A percentile compares a stretch with the other conserved stretches of the same genome.
phyloP scores from a whole-genome alignment of 2,329 filamentous ascomycete species.

The Drechslerella coelobrocha region DNA sequence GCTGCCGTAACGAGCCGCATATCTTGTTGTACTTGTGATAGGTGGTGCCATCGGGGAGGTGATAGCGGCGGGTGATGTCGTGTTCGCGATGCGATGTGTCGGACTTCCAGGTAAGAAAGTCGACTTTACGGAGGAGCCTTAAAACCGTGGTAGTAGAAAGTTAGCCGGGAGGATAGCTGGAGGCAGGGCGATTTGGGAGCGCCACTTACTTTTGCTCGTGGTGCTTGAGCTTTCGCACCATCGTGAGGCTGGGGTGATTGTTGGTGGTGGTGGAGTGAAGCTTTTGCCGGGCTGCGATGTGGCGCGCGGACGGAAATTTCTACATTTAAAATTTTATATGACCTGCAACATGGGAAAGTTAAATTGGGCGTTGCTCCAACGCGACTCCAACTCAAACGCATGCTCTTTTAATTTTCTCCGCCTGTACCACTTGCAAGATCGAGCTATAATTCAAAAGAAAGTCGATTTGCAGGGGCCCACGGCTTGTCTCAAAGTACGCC shows the following conservation, averaged over 20 bases:
- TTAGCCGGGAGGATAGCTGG: slow-evolving; percentile 14
- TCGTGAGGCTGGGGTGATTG: slow-evolving; percentile 59
- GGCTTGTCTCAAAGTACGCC: slow-evolving; percentile 6
- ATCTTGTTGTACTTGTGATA: slow-evolving; percentile 74
- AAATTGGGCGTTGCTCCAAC: not conserved
- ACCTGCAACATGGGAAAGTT: not conserved
- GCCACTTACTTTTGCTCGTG: slow-evolving; percentile 79
- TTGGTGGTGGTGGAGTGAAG: slow-evolving; percentile 12
- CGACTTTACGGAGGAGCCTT: slow-evolving; percentile 82
- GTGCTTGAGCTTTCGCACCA: slow-evolving; percentile 96
- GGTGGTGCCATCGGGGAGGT: slow-evolving; percentile 86
- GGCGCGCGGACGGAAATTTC: slow-evolving; percentile 4
- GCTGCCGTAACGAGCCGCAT: slow-evolving; percentile 81
- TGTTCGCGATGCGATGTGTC: slow-evolving; percentile 87
- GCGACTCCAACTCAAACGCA: not conserved
- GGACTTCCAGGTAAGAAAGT: slow-evolving; percentile 92
- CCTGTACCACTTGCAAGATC: not conserved
- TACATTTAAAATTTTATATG: slow-evolving; percentile 1
- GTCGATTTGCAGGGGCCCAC: not conserved
- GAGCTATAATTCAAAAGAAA: not conserved
- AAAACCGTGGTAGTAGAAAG: slow-evolving; percentile 28
- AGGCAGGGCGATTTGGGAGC: slow-evolving; percentile 1
- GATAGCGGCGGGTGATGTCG: slow-evolving; percentile 80
- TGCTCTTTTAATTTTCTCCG: slow-evolving; percentile 17
- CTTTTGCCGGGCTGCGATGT: not conserved